Evolutionary conservation across 176 grass and related monocot species (phyloP).

Genomic region (Musa schizocarpa): DNA sequence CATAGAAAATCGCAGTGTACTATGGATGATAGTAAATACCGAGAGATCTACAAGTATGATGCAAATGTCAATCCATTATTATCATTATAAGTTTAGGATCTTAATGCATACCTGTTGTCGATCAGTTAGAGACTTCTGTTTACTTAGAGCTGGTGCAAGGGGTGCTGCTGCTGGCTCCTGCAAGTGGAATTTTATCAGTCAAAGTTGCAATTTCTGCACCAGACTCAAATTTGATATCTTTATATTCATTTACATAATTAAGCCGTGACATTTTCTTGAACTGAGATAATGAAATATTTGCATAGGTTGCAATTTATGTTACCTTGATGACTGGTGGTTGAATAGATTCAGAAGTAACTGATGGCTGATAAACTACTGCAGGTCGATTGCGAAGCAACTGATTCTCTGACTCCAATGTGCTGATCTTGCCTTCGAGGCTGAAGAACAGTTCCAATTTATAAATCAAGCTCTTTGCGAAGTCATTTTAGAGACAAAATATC

Average conservation of each 20-base stretch:
- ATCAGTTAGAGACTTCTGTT: constrained; percentile 86
- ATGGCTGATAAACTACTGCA: constrained; percentile 12
- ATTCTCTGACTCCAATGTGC: constrained; percentile 63
- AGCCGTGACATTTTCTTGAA: background rate
- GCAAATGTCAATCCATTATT: background rate
- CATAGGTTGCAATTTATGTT: constrained; percentile 14
- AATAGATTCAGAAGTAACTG: constrained; percentile 31
- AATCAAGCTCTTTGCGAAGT: background rate
- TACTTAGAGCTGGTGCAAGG: constrained; percentile 54
- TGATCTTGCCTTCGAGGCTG: constrained; percentile 70
- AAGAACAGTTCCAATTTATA: background rate
- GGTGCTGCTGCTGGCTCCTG: constrained; percentile 43
- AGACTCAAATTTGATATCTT: constrained; percentile 19
- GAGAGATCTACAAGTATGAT: background rate
- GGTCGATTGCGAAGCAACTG: constrained; percentile 42
- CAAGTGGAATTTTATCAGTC: constrained; percentile 28
- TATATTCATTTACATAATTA: background rate
- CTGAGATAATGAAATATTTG: constrained; percentile 3
- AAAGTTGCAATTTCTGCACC: constrained; percentile 5
- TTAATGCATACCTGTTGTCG: constrained; percentile 56
- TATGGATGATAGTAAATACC: background rate
- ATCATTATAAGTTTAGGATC: background rate
- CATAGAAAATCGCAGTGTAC: background rate
- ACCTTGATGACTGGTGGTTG: constrained; percentile 38
- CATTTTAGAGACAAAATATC: background rate